Evolutionary conservation across 139 green algal species (phyloP), one percentile per base, ranked within the genome.

Genomic region (Asterochloris sp.): DNA sequence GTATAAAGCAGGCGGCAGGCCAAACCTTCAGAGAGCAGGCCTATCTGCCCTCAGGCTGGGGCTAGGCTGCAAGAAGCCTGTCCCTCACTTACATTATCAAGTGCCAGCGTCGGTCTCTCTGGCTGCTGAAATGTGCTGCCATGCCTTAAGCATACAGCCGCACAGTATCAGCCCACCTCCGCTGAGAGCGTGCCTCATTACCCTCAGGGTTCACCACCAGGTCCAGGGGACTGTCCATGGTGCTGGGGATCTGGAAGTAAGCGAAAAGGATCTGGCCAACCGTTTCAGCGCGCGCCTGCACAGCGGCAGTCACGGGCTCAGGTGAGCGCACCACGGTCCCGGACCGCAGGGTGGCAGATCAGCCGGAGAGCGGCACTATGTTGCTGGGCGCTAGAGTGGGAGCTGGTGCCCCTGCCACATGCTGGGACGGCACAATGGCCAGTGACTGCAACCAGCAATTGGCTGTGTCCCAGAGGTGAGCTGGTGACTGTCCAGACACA

Each of bases 231-330:
- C 83, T 26, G n/a, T 87, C 83, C 21, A 84, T 15, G 14, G 38
- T n/a, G 19, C 73, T 28, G 0, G 88, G 88, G 21, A 92, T 82
- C 1, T 63, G 28, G 81, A 89, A 92, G 82, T 86, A 92, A 26
- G 86, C 88, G 66, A 89, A 77, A 38, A 92, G 82, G 28, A 92
- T 78, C 71, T 82, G 78, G 47, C 62, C 78, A 17, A 86, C 83
- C 11, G 78, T 69, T 62, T 54, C 60, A n/a, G 74, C 83, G 10
- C 69, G 67, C 21, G 73, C 84, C 77, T 88, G 76, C 47, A 81
- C 24, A 29, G 8, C 29, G 26, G 38, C 29, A 38, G 66, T 71
- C 38, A 54, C 38, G 6, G 38, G 38, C 38, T 54, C 38, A 54
- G 38, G 38, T 6, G 6, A 54, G 38, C 6, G 38, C 6, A 54